Base-by-base conservation (phyloP, 78 protist species). In the Pigoraptor vietnamica region DNA sequence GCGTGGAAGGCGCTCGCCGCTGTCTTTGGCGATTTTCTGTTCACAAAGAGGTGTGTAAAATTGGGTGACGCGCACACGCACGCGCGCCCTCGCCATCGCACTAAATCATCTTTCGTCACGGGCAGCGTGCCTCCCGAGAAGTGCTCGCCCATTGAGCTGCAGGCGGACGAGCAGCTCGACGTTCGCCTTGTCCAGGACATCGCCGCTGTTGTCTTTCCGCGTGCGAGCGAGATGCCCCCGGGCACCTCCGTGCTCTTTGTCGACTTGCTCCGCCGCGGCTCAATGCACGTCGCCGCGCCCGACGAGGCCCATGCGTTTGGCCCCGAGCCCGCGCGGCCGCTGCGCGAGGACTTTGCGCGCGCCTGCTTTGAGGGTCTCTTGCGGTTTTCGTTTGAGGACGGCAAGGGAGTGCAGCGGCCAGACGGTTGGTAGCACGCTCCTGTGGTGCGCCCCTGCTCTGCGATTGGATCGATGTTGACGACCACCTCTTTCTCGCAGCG, bases 321-420 rank as follows among this genome's bases (percentile, higher is more conserved):
- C 6, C 67, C 67, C 67, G 67, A 48, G 67, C 67, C 67, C 14
- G 67, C 14, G 84, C 21, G 84, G 1, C 34, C 25, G 35, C 39
- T 34, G 88, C 88, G 88, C 38, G 39, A 83, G 88, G 39, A 34
- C 39, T 34, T 83, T 29, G 38, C 88, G 39, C 9, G 25, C 34
- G 88, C 88, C 37, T 83, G 88, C 38, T 83, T 83, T 83, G 88
- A 83, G n/a, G 88, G 34, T 0, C 38, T 83, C 37, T 37, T 83
- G 23, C 35, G 35, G 39, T 34, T 34, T 21, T 83, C 88, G 39
- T 32, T 83, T 10, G 33, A 32, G 14, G 86, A 81, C 36, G 86
- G 19, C n/a, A 32, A 81, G 86, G 36, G 86, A 48, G 6, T 48
- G 67, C 67, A 48, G 67, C 67, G 67, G 29, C 67, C 67, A 6